Evolutionary conservation across 306 rosid genomes (phyloP).

Genomic region (Trifolium subterraneum): DNA sequence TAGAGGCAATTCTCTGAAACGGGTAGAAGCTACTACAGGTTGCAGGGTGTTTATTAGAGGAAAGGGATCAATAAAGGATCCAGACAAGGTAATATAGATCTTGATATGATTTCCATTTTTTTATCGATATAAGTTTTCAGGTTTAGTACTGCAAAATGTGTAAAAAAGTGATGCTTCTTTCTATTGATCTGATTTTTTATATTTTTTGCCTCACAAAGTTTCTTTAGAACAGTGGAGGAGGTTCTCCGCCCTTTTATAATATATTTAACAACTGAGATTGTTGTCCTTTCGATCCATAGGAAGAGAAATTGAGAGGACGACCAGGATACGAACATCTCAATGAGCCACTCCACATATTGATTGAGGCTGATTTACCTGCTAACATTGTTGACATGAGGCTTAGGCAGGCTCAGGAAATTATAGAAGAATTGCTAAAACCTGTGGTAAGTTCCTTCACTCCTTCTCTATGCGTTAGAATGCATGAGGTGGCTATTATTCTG

Average conservation of each 20-base stretch:
- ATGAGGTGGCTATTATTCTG: constrained; percentile 35
- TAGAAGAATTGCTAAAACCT: constrained; percentile 97
- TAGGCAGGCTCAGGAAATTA: constrained; percentile 96
- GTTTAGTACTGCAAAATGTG: constrained; percentile 21
- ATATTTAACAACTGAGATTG: constrained; percentile 16
- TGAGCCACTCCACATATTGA: constrained; percentile 92
- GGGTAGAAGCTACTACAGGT: constrained; percentile 94
- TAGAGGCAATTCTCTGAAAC: constrained; percentile 89
- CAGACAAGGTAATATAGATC: constrained; percentile 64
- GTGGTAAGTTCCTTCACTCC: constrained; percentile 65
- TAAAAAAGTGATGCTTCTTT: constrained; percentile 17
- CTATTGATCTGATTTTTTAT: constrained; percentile 1
- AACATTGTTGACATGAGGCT: constrained; percentile 84
- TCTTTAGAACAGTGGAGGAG: too few relatives aligned
- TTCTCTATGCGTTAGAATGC: not conserved
- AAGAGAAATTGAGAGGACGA: constrained; percentile 91
- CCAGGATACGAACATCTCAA: constrained; percentile 97
- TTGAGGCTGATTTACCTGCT: constrained; percentile 95
- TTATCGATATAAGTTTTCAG: not conserved
- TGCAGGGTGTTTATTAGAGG: constrained; percentile 93
- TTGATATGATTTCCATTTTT: constrained; percentile 24
- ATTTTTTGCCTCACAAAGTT: too few relatives aligned
- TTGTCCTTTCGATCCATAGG: constrained; percentile 56
- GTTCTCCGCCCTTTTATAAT: too few relatives aligned
- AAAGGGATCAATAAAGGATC: constrained; percentile 90